Evolutionary conservation across 257 asterid genomes (phyloP), one percentile per base, ranked within the genome.

Genomic region (Gentiana straminea): DNA sequence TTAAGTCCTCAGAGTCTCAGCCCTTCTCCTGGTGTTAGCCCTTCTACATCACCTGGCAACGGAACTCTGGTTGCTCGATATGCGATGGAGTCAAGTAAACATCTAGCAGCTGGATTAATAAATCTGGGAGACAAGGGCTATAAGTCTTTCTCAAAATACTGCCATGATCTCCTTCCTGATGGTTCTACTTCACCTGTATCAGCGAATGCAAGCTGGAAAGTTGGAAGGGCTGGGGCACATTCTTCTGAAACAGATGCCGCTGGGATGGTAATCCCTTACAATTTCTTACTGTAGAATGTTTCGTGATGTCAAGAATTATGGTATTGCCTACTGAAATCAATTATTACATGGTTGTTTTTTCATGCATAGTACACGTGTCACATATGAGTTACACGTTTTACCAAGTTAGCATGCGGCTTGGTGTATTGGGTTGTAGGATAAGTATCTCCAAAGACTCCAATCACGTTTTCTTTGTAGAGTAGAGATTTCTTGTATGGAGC

Each of bases 11-110:
- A 70, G 55, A 77, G 77, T 64, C 70, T 73, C 41, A 77, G 77
- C 60, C 79, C 82, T 47, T 77, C 82, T 60, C 82, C 79, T 4
- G 82, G 82, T 51, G 78, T 77, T 58, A 77, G 82, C 74, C 82
- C 82, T 60, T 77, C 82, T 63, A 73, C 82, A 47, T 77, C 82
- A 56, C 82, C 82, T 57, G 64, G 82, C 49, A 77, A 53, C 61
- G 82, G 79, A 54, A 73, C 70, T 51, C 57, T 73, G 48, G 82
- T 77, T 45, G 82, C 82, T 54, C 71, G 82, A 47, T 77, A 77
- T 70, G 82, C 82, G 38, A 73, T 77, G 77, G 82, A 77, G 49
- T 77, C 82, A 8, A 77, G 82, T 55, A 77, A 77, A 56, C 82
- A 77, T 46, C 59, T 77, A 59, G 82, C 82, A 37, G 51, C 77